Evolutionary conservation across 2,329 filamentous ascomycete species (phyloP).

Genomic region (Graphilbum fragrans): DNA sequence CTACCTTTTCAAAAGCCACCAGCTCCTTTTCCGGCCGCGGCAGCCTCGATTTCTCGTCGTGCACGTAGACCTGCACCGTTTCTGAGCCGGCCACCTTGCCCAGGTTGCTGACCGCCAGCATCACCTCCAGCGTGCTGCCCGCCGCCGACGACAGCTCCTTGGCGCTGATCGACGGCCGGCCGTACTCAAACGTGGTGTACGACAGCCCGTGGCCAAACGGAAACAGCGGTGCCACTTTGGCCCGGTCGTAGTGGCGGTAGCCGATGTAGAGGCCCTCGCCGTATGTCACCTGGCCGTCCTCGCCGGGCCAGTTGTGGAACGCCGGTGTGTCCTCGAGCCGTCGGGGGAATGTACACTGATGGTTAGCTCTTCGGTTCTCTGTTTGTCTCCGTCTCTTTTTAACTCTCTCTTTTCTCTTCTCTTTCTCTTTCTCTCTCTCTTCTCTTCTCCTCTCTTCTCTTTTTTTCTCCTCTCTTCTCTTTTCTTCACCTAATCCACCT

Average conservation of each 20-base stretch:
- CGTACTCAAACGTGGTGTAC: slow-evolving; percentile 55
- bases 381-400: background rate
- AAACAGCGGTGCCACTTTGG: slow-evolving; percentile 42
- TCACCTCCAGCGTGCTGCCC: slow-evolving; percentile 25
- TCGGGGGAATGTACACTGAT: slow-evolving; percentile 48
- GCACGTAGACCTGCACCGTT: slow-evolving; percentile 56
- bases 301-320: slow-evolving; percentile 61
- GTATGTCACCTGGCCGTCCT: slow-evolving; percentile 60
- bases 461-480: background rate
- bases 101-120: slow-evolving; percentile 39
- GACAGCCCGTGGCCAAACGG: slow-evolving; percentile 70
- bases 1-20: slow-evolving; percentile 55
- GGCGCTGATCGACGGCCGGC: slow-evolving; percentile 15
- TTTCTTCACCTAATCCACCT: background rate
- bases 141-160: slow-evolving; percentile 26
- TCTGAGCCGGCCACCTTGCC: slow-evolving; percentile 46
- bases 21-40: slow-evolving; percentile 59
- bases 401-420: too few relatives aligned
- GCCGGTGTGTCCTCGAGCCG: slow-evolving; percentile 59
- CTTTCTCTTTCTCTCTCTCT: background rate
- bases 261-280: slow-evolving; percentile 73
- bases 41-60: slow-evolving; percentile 50
- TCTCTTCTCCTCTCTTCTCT: background rate
- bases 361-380: background rate
- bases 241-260: slow-evolving; percentile 70